Evolutionary conservation across 495 filamentous ascomycete genomes (phyloP), one percentile per base, ranked within the genome.

Genomic region (Parathielavia appendiculata): DNA sequence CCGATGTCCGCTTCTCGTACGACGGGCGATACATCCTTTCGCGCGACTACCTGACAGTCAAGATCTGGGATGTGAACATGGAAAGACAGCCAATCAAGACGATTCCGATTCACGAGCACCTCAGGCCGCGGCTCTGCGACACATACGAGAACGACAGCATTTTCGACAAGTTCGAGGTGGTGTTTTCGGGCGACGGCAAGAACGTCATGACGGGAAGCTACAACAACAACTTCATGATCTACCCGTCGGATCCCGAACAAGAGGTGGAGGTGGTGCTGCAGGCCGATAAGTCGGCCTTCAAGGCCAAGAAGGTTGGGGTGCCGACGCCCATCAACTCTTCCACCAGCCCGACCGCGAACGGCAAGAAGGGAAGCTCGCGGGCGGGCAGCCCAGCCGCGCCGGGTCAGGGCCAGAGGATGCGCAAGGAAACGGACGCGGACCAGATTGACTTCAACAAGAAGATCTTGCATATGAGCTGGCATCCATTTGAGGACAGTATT

Each of bases 211-310:
- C 93, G 7, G 93, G 93, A 63, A 95, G 90, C 70, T 98, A 98
- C 79, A 98, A 98, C 83, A 98, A 98, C 76, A 98, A 98, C 76
- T 98, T 98, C 80, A 98, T 98, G 93, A 98, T 98, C 65, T 98
- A 98, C 74, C 93, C 93, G 1, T 93, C 92, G 35, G 92, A 97
- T 64, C 89, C 91, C 7, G 87, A 90, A 60, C 92, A 92, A 75
- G 95, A 98, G 67, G 92, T 92, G 7, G 93, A 98, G 74, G 91
- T 98, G 45, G 93, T 98, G 46, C 75, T 98, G 57, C 93, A 98
- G 74, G 93, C 93, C 20, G 93, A 98, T 73, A 98, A 98, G 75
- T 95, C 90, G 38, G 93, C 93, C 16, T 98, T 98, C 81, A 98
- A 98, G 77, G 95, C 95, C 19, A 98, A 98, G 85, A 98, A 97